Conservation (phyloP, 768 basidiomycete species). For the Leccinellum rugosiceps region DNA sequence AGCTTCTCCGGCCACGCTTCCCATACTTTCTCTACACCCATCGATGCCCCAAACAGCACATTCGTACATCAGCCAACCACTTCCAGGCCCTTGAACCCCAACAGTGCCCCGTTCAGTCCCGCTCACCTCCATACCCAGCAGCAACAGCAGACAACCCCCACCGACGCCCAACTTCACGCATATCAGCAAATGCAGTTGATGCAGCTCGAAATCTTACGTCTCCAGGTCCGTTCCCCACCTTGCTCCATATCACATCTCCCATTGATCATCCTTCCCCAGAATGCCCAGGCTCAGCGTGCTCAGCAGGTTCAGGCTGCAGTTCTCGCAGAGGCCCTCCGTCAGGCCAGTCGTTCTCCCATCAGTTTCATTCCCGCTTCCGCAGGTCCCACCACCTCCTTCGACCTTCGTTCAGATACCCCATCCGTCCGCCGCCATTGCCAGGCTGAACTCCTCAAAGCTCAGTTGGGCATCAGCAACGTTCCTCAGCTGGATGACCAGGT, state of each 20-base stretch:
- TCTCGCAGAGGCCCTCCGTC: conserved; percentile 55
- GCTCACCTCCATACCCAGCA: conserved; percentile 36
- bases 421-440: conserved; percentile 69
- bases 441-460: conserved; percentile 61
- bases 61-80: conserved; percentile 65
- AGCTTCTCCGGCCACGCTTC: conserved; percentile 31
- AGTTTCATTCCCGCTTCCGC: conserved; percentile 60
- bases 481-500: conserved; percentile 50
- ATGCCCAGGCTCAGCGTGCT: conserved; percentile 57
- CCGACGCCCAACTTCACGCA: conserved; percentile 54
- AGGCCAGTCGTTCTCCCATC: conserved; percentile 35
- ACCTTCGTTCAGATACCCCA: conserved; percentile 54
- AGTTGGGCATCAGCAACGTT: conserved; percentile 42
- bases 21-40: conserved; percentile 65
- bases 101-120: conserved; percentile 47
- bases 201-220: conserved; percentile 76
- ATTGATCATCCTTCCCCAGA: conserved; percentile 37
- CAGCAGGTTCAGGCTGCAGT: conserved; percentile 70
- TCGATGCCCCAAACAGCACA: conserved; percentile 63
- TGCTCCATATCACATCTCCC: neutral
- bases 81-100: conserved; percentile 48
- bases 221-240: conserved; percentile 55
- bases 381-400: conserved; percentile 66
- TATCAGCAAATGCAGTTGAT: conserved; percentile 77
- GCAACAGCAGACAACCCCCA: conserved; percentile 30